A percentile compares a stretch with the other conserved stretches of the same genome.
phyloP scores from a whole-genome alignment of 2,329 filamentous ascomycete genomes.

The Fusarium nanum region DNA sequence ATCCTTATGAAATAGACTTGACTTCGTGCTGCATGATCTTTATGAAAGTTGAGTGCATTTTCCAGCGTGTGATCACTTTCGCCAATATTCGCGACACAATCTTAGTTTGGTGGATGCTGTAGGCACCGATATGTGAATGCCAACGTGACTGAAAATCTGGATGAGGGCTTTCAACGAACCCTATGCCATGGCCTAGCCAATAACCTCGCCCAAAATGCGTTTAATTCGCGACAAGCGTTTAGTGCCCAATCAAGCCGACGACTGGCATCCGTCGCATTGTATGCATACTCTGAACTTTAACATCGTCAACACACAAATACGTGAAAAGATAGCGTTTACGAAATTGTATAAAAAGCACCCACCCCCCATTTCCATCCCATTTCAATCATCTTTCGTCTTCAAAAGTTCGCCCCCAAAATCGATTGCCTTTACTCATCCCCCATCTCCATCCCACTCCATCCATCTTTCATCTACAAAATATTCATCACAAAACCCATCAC shows the following conservation, averaged over 20 bases:
- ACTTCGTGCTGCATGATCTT: not conserved
- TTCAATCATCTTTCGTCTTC: too few relatives aligned
- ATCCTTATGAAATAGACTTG: not conserved
- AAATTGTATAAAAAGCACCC: not conserved
- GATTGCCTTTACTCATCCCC: too few relatives aligned
- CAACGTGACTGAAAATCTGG: too few relatives aligned
- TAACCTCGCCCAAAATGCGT: rapidly evolving
- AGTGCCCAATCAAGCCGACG: not conserved
- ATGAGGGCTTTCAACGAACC: not conserved
- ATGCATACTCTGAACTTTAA: not conserved
- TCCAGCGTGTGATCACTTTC: too few relatives aligned
- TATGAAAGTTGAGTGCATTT: rapidly evolving
- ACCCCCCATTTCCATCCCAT: not conserved
- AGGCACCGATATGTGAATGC: too few relatives aligned
- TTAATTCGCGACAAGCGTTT: rapidly evolving
- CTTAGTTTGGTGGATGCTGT: not conserved
- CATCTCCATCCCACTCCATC: too few relatives aligned
- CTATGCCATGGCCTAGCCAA: rapidly evolving
- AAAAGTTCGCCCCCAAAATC: too few relatives aligned
- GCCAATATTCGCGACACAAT: not conserved
- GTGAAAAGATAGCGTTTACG: rapidly evolving
- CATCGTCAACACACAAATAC: not conserved
- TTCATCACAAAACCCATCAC: too few relatives aligned
- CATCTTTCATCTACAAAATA: too few relatives aligned
- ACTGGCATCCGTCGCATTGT: not conserved